Conservation (phyloP, 2,329 filamentous ascomycete genomes). For the Aaosphaeria pasadenensis region DNA sequence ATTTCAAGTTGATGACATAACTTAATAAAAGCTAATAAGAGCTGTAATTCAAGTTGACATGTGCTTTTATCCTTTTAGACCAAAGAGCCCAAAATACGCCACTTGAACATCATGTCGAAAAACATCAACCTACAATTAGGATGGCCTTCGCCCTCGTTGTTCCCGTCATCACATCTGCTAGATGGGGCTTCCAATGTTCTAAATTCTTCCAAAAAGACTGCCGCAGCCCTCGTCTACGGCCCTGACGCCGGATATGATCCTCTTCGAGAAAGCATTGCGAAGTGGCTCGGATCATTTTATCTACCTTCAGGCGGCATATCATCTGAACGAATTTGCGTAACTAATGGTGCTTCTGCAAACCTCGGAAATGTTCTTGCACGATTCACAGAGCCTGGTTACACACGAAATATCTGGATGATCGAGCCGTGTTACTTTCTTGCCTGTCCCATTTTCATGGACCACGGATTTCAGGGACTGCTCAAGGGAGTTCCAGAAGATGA, state of each 20-base stretch:
- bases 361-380: slow-evolving; percentile 69
- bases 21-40: too few species aligned
- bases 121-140: slow-evolving; percentile 65
- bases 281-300: slow-evolving; percentile 65
- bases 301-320: slow-evolving; percentile 34
- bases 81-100: too few species aligned
- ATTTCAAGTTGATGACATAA: too few species aligned
- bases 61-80: too few species aligned
- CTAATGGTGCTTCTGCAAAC: slow-evolving; percentile 77
- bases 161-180: slow-evolving; percentile 60
- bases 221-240: slow-evolving; percentile 68
- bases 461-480: slow-evolving; percentile 65
- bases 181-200: slow-evolving; percentile 58
- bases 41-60: too few species aligned
- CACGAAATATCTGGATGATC: slow-evolving; percentile 72
- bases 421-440: slow-evolving; percentile 76
- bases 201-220: slow-evolving; percentile 53
- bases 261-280: slow-evolving; percentile 63
- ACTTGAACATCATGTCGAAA: not conserved
- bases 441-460: slow-evolving; percentile 70
- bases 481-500: slow-evolving; percentile 71
- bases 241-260: slow-evolving; percentile 70
- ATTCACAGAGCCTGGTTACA: slow-evolving; percentile 72
- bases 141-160: slow-evolving; percentile 60
- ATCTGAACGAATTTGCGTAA: slow-evolving; percentile 65